These are phyloP conservation scores for Albugo candida DNA, from an alignment of 352 stramenopile species.

Conservation along the genomic window DNA sequence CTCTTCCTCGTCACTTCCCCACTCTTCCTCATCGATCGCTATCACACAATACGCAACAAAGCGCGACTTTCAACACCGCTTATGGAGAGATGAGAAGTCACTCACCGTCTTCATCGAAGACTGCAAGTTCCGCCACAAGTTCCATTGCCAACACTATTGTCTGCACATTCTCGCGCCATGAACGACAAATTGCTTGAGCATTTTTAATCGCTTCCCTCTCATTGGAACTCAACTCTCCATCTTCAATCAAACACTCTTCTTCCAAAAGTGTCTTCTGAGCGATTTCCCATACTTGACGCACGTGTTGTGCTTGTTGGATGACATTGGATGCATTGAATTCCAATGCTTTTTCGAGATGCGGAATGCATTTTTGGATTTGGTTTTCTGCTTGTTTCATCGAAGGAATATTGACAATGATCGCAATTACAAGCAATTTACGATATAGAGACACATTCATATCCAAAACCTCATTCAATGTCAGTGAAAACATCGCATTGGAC, in stretches of 20 bases:
- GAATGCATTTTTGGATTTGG: slow-evolving; percentile 44
- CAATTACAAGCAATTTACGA: slow-evolving; percentile 33
- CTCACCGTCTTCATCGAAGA: slow-evolving; percentile 24
- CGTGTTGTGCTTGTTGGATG: slow-evolving; percentile 48
- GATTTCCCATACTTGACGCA: slow-evolving; percentile 31
- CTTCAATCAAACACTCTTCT: slow-evolving; percentile 28
- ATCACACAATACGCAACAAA: neutral
- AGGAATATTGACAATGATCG: slow-evolving; percentile 60
- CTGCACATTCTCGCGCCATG: slow-evolving; percentile 67
- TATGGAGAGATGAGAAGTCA: neutral
- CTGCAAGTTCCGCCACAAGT: slow-evolving; percentile 43
- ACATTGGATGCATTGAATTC: slow-evolving; percentile 67
- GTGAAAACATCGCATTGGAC: slow-evolving; percentile 36
- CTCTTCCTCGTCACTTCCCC: slow-evolving; percentile 75
- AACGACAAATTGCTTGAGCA: slow-evolving; percentile 43
- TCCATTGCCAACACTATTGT: slow-evolving; percentile 61
- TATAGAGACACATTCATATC: slow-evolving; percentile 30
- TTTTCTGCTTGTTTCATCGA: slow-evolving; percentile 52
- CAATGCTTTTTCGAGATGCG: slow-evolving; percentile 41
- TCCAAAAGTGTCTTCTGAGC: slow-evolving; percentile 38
- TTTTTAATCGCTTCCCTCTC: slow-evolving; percentile 35
- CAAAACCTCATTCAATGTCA: slow-evolving; percentile 41
- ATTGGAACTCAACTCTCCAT: slow-evolving; percentile 36
- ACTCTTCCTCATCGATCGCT: slow-evolving; percentile 65
- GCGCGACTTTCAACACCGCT: neutral